Evolutionary conservation across 352 stramenopile species (phyloP), one percentile per base, ranked within the genome.

Genomic region (Pythium sp.): DNA sequence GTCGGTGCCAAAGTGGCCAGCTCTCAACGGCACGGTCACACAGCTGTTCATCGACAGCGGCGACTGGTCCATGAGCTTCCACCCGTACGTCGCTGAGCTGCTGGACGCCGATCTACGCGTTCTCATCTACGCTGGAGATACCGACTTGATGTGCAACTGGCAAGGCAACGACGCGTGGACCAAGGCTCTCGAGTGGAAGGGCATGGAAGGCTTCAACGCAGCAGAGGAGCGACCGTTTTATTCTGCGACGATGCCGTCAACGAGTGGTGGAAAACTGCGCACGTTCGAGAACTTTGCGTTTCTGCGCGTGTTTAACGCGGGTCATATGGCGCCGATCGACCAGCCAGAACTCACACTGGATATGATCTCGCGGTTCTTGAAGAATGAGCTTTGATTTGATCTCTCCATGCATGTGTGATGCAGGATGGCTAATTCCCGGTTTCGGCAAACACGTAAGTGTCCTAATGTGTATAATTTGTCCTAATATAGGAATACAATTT

Each of bases 111-210:
- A 69, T 20, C 59, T 93, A 6, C 81, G 82, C 1, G 93, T 98
- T 7, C 81, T 99, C 32, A 95, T 99, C 65, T 99, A 99, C 79
- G 92, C 93, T 14, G 97, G 97, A 63, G 97, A 99, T 75, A 82
- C 93, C 24, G 97, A 99, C 72, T 94, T 98, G 24, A 26, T 68
- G 55, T 56, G 34, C 11, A 34, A 68, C 24, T 22, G 30, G 9
- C 20, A 15, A 2, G 97, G 97, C 20, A 98, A 98, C 71, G 71
- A 97, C 62, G 96, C 95, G 28, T 99, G 96, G 96, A 97, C 93
- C 0, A 73, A 92, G 26, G 84, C 70, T 3, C 76, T 99, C 53
- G 85, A 98, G 30, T 99, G 97, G 97, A 81, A 69, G 28, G 93
- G 96, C 49, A 86, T 92, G 70, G 67, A 76, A 7, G 76, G 84